Percentiles rank a stretch among this genome's conserved stretches.
Conservation (phyloP, 2,329 filamentous ascomycete genomes). For the Stemphylium beticola region DNA sequence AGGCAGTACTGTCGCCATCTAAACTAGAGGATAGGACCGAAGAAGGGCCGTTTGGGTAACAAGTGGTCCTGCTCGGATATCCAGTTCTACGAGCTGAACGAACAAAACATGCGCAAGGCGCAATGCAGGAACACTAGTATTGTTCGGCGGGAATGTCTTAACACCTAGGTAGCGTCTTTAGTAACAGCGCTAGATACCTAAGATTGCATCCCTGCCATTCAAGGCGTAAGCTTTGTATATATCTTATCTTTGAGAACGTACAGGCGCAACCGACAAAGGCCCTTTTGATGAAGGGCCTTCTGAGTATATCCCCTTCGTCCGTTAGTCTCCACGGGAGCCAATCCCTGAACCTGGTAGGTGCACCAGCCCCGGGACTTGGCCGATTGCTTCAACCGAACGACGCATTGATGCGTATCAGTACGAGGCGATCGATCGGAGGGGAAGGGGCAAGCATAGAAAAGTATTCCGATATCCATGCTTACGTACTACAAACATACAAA, state of each 20-base stretch:
- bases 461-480: background rate
- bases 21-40: background rate
- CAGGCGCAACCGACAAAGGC: constrained; percentile 4
- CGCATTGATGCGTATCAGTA: background rate
- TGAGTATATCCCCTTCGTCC: background rate
- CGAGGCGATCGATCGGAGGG: background rate
- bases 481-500: too few relatives aligned
- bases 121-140: too few relatives aligned
- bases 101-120: too few relatives aligned
- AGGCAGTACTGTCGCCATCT: background rate
- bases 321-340: background rate
- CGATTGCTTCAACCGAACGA: background rate
- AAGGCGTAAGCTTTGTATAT: background rate
- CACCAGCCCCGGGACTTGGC: background rate
- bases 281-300: background rate
- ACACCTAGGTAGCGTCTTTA: too few relatives aligned
- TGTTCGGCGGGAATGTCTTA: too few relatives aligned
- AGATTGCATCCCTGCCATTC: too few relatives aligned
- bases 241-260: background rate
- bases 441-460: background rate
- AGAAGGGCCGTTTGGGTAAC: too few relatives aligned
- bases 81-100: too few relatives aligned
- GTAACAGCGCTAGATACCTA: too few relatives aligned
- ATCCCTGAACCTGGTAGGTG: background rate
- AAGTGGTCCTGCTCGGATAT: too few relatives aligned